These are phyloP conservation scores for Hymenoscyphus fraxineus DNA, from an alignment of 2,329 filamentous ascomycete genomes.

Conservation along the genomic window DNA sequence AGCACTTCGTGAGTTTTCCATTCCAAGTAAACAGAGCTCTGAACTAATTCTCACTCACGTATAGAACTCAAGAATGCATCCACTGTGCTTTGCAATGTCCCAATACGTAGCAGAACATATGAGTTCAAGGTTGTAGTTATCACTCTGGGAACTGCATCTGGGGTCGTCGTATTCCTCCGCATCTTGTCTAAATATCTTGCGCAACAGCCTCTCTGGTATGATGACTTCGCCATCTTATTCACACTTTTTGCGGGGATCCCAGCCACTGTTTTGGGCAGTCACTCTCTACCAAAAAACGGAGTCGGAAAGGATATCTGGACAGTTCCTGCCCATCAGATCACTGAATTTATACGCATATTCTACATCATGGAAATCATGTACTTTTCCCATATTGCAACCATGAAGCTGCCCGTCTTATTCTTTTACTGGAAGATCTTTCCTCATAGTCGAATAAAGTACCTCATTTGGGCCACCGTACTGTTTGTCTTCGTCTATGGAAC, in stretches of 20 bases:
- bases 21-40: too few relatives aligned
- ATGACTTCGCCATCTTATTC: constrained; percentile 5
- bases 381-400: background rate
- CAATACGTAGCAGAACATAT: background rate
- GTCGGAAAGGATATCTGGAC: constrained; percentile 12
- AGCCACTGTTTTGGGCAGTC: background rate
- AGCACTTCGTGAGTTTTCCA: constrained; percentile 32
- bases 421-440: constrained; percentile 55
- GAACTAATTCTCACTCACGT: background rate
- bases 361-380: constrained; percentile 11
- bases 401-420: constrained; percentile 7
- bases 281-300: background rate
- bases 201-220: background rate
- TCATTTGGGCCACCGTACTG: constrained; percentile 46
- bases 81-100: background rate
- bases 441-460: constrained; percentile 34
- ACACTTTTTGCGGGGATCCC: background rate
- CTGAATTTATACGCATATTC: constrained; percentile 7
- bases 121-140: background rate
- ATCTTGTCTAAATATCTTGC: background rate
- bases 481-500: constrained; percentile 40
- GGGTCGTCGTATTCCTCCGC: constrained; percentile 29
- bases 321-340: constrained; percentile 6
- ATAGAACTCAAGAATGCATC: constrained; percentile 37
- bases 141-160: background rate